Conservation (phyloP, 768 basidiomycete species). For the Leccinum uliginosum region DNA sequence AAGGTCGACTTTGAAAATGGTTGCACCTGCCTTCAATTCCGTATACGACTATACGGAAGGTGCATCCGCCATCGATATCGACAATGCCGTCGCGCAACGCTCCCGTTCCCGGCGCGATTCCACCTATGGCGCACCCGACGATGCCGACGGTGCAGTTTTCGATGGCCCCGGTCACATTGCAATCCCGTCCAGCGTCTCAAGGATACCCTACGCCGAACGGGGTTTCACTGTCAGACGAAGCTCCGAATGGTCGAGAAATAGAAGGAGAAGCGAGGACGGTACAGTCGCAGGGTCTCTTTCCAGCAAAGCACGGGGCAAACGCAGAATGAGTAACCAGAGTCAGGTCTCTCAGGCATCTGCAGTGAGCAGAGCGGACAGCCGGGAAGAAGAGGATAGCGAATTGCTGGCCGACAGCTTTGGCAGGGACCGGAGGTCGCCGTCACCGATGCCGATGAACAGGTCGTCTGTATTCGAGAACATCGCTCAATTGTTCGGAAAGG, state of each 20-base stretch:
- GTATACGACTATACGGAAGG: slow-evolving; percentile 80
- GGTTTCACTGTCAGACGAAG: slow-evolving; percentile 44
- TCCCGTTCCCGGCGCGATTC: slow-evolving; percentile 63
- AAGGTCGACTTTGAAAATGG: slow-evolving; percentile 11
- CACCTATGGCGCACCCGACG: slow-evolving; percentile 47
- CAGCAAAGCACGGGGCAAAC: slow-evolving; percentile 28
- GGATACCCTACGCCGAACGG: slow-evolving; percentile 63
- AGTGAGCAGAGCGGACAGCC: slow-evolving; percentile 35
- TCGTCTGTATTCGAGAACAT: slow-evolving; percentile 58
- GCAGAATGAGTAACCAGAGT: slow-evolving; percentile 45
- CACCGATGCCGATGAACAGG: slow-evolving; percentile 37
- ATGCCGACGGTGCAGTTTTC: slow-evolving; percentile 66
- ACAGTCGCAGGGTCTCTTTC: slow-evolving; percentile 20
- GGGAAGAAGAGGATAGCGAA: slow-evolving; percentile 36
- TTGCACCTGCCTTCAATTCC: slow-evolving; percentile 10
- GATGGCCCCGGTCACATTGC: slow-evolving; percentile 62
- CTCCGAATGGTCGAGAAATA: slow-evolving; percentile 45
- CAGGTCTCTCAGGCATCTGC: slow-evolving; percentile 36
- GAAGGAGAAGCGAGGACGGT: slow-evolving; percentile 49
- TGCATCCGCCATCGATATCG: slow-evolving; percentile 72
- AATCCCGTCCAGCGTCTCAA: slow-evolving; percentile 75
- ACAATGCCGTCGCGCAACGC: slow-evolving; percentile 49
- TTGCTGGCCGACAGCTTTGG: slow-evolving; percentile 25
- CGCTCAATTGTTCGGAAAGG: slow-evolving; percentile 61
- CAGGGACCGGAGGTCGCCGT: slow-evolving; percentile 29